Evolutionary conservation across 495 filamentous ascomycete species (phyloP).

Genomic region (Aspergillus hancockii): DNA sequence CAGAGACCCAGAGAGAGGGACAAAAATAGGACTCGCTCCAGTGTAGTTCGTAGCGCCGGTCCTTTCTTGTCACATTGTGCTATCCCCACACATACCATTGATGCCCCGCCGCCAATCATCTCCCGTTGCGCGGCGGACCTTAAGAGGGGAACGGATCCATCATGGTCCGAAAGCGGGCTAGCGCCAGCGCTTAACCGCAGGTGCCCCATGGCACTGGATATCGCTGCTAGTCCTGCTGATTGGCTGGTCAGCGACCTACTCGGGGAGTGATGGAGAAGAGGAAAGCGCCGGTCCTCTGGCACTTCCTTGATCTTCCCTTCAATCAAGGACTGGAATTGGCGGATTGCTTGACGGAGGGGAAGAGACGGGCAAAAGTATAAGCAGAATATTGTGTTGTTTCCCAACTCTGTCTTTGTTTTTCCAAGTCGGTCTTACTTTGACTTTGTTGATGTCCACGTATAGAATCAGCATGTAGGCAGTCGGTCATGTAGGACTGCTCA

Average conservation of each 20-base stretch:
- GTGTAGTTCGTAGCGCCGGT: not conserved
- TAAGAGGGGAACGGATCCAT: not conserved
- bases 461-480: not conserved
- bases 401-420: not conserved
- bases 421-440: not conserved
- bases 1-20: not conserved
- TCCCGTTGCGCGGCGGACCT: not conserved
- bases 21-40: not conserved
- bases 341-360: not conserved
- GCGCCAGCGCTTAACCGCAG: slow-evolving; percentile 30
- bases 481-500: not conserved
- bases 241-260: slow-evolving; percentile 7
- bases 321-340: not conserved
- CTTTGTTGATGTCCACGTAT: too few species aligned
- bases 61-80: not conserved
- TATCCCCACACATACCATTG: not conserved
- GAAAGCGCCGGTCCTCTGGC: not conserved
- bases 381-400: not conserved
- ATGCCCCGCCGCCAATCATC: not conserved
- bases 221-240: slow-evolving; percentile 5
- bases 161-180: slow-evolving; percentile 9
- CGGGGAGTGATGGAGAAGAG: not conserved
- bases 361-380: not conserved
- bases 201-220: slow-evolving; percentile 20
- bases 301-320: not conserved